These are phyloP conservation scores for Lentinula boryana DNA, from an alignment of 768 basidiomycete species.

Conservation along the genomic window DNA sequence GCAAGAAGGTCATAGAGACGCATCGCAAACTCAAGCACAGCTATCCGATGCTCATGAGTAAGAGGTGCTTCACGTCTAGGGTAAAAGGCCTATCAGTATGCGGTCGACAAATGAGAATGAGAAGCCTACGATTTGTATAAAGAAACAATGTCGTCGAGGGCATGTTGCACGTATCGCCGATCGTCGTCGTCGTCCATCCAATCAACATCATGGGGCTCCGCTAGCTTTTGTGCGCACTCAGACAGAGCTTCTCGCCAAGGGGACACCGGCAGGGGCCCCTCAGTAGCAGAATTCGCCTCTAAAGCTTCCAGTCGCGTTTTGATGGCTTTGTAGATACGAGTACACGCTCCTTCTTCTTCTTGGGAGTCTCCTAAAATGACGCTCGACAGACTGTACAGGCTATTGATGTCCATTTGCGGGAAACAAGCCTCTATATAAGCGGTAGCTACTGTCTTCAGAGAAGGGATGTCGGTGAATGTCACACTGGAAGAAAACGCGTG, in stretches of 20 bases:
- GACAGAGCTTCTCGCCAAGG: conserved; percentile 29
- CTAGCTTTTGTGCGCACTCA: conserved; percentile 29
- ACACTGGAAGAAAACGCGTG: conserved; percentile 8
- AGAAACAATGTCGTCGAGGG: conserved; percentile 38
- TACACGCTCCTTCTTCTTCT: not conserved
- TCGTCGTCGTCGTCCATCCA: conserved; percentile 55
- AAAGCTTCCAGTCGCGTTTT: conserved; percentile 5
- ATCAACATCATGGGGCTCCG: conserved; percentile 32
- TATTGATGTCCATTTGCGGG: not conserved
- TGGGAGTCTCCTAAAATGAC: not conserved
- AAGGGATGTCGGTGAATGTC: not conserved
- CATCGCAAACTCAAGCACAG: not conserved
- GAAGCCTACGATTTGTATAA: conserved; percentile 34
- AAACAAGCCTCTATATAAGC: not conserved
- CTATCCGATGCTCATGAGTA: not conserved
- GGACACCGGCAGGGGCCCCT: not conserved
- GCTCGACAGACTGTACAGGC: not conserved
- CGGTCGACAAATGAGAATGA: no score
- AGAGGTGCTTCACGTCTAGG: not conserved
- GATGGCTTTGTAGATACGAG: not conserved
- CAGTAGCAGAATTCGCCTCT: conserved; percentile 9
- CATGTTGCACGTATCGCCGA: conserved; percentile 32
- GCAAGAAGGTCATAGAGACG: conserved; percentile 32
- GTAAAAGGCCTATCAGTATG: not conserved
- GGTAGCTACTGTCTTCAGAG: not conserved